Evolutionary conservation across 805 yeast species (phyloP).

Genomic region (Metschnikowia kunwiensis): DNA sequence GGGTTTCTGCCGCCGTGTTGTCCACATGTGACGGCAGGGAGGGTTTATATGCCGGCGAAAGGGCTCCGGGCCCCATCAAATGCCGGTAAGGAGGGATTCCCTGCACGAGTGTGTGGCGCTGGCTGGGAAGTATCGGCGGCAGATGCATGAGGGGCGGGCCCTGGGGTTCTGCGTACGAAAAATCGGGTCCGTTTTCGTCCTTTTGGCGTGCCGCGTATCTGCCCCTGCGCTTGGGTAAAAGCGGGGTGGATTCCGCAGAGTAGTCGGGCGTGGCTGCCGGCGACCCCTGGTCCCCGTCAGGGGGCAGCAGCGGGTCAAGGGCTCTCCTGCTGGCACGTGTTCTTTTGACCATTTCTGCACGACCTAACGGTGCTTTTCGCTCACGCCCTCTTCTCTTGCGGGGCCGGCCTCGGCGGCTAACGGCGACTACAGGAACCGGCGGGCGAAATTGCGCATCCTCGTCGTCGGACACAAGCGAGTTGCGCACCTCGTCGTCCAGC

Average conservation of each 20-base stretch:
- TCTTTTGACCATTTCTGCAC: constrained; percentile 9
- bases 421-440: constrained; percentile 4
- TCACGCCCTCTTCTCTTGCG: constrained; percentile 16
- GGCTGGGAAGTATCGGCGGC: constrained; percentile 20
- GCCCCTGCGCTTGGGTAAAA: no score
- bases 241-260: no score
- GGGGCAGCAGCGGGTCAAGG: constrained; percentile 8
- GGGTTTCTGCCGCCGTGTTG: no score
- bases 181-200: no score
- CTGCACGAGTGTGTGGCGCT: constrained; percentile 9
- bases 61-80: no score
- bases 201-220: no score
- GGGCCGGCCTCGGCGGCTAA: constrained; percentile 18
- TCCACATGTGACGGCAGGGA: no score
- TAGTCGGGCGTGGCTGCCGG: no score
- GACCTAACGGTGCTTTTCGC: constrained; percentile 10
- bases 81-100: constrained; percentile 13
- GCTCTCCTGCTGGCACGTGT: constrained; percentile 8
- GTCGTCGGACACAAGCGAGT: constrained; percentile 10
- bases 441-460: constrained; percentile 10
- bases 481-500: constrained; percentile 17
- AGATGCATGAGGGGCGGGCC: constrained; percentile 14
- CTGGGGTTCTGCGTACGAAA: no score
- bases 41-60: neutral
- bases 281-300: neutral